Conservation (phyloP, 2,329 filamentous ascomycete species). For the Curvularia lunata region DNA sequence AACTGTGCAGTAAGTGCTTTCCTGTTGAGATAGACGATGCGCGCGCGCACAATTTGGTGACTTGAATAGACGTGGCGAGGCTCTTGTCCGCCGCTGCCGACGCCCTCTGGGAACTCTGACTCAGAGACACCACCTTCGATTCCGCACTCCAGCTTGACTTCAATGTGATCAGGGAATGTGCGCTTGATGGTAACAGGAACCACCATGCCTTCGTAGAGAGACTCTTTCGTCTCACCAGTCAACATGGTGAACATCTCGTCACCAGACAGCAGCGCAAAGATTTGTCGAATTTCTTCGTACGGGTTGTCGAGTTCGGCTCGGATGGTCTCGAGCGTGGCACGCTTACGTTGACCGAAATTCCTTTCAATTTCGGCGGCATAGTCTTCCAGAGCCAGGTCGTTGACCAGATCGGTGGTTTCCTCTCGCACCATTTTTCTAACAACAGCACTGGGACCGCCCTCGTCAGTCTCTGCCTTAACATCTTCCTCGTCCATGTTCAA, state of each 20-base stretch:
- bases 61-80: constrained; percentile 71
- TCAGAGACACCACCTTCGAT: constrained; percentile 87
- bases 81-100: constrained; percentile 57
- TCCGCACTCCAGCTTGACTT: constrained; percentile 91
- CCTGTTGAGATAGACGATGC: constrained; percentile 85
- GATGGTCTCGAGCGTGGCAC: constrained; percentile 94
- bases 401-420: constrained; percentile 91
- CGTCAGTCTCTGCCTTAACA: constrained; percentile 90
- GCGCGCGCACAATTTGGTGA: constrained; percentile 86
- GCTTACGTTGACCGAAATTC: constrained; percentile 92
- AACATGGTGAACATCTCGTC: constrained; percentile 96
- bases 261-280: constrained; percentile 71
- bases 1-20: constrained; percentile 84
- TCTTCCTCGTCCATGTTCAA: constrained; percentile 97
- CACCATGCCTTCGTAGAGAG: constrained; percentile 87
- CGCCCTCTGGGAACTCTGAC: constrained; percentile 77
- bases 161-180: constrained; percentile 89
- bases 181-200: constrained; percentile 86
- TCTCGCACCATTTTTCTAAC: constrained; percentile 95
- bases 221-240: constrained; percentile 87
- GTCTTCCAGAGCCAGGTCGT: constrained; percentile 93
- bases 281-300: constrained; percentile 90
- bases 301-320: constrained; percentile 89
- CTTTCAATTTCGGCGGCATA: constrained; percentile 94
- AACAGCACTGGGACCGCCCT: constrained; percentile 87